Evolutionary conservation across 371 early-diverging fungal genomes (phyloP).

Genomic region (Rhizopus microsporus): DNA sequence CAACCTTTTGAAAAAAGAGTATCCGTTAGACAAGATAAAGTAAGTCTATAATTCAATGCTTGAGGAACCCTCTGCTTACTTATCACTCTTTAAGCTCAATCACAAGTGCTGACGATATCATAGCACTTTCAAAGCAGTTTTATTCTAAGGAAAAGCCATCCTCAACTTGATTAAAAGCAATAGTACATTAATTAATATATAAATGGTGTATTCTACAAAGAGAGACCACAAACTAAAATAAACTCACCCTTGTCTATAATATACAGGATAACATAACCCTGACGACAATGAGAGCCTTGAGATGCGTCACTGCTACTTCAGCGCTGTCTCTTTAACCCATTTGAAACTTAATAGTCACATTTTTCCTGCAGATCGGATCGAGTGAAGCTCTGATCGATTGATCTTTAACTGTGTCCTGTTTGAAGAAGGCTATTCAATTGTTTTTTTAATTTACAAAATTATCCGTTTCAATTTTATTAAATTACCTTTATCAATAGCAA

Average conservation of each 20-base stretch:
- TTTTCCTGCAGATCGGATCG: constrained; percentile 3
- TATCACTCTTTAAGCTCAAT: constrained; percentile 27
- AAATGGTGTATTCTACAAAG: no score
- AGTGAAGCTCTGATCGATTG: not conserved
- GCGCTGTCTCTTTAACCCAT: not conserved
- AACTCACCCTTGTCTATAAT: no score
- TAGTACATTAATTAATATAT: no score
- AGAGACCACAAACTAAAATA: no score
- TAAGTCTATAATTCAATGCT: constrained; percentile 11
- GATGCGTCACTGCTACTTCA: no score
- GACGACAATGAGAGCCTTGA: no score
- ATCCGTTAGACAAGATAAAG: constrained; percentile 73
- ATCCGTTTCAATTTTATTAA: not conserved
- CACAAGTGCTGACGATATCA: constrained; percentile 49
- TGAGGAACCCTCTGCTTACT: not conserved
- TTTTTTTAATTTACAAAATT: constrained; percentile 3
- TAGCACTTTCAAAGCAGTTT: constrained; percentile 5
- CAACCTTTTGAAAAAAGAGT: constrained; percentile 88
- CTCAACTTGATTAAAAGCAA: no score
- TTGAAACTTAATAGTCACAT: not conserved
- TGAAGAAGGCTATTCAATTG: not conserved
- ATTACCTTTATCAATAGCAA: not conserved
- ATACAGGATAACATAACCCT: no score
- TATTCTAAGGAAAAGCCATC: not conserved
- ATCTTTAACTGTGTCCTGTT: not conserved